phyloP scores from a whole-genome alignment of 2,329 filamentous ascomycete genomes.

The Talaromyces rugulosus region DNA sequence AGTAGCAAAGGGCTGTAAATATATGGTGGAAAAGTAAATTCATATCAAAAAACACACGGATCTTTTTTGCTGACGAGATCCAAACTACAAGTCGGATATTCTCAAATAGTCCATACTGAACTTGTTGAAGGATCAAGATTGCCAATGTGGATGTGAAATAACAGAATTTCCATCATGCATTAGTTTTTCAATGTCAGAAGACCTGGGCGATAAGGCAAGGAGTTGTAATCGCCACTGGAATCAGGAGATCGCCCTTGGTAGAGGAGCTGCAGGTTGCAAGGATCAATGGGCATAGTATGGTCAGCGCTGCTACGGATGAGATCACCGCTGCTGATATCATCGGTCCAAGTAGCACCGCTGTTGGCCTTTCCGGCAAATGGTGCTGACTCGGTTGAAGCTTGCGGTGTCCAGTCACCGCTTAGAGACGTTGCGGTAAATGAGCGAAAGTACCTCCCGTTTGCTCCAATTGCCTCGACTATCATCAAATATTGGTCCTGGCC shows the following conservation, averaged over 20 bases:
- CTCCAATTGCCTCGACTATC: conserved; percentile 61
- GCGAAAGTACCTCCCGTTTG: conserved; percentile 60
- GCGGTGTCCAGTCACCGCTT: conserved; percentile 54
- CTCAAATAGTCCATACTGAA: too few species aligned
- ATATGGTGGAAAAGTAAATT: too few species aligned
- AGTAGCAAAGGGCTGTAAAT: too few species aligned
- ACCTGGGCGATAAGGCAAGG: conserved; percentile 53
- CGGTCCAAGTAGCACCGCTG: conserved; percentile 61
- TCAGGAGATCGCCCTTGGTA: conserved; percentile 56
- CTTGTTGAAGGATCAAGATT: too few species aligned
- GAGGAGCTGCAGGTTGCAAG: conserved; percentile 62
- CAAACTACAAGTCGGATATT: too few species aligned
- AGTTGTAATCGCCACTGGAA: conserved; percentile 40
- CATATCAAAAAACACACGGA: too few species aligned
- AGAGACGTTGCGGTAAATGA: conserved; percentile 60
- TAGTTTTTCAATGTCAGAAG: conserved; percentile 45
- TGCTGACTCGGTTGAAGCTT: conserved; percentile 52
- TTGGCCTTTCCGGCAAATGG: conserved; percentile 66
- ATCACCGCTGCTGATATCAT: conserved; percentile 65
- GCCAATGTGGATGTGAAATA: too few species aligned
- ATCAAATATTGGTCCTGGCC: conserved; percentile 59
- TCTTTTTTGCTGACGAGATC: too few species aligned
- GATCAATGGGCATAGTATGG: conserved; percentile 60
- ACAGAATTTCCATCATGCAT: too few species aligned
- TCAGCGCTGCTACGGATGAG: conserved; percentile 54